Evolutionary conservation across 2,329 filamentous ascomycete genomes (phyloP).

Genomic region (Aspergillus eucalypticola): DNA sequence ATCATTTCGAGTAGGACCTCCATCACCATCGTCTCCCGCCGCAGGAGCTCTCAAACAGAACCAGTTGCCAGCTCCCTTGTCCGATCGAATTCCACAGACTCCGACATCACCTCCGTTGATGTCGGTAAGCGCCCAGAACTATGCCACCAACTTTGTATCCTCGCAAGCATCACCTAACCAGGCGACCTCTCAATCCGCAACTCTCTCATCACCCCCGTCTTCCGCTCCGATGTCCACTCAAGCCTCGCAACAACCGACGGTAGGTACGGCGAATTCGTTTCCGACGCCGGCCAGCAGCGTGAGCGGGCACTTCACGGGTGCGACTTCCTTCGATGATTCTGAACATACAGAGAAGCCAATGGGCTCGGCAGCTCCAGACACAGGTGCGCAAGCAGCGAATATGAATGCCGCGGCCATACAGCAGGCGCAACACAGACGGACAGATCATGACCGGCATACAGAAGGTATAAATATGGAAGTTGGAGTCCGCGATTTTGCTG

Average conservation of each 20-base stretch:
- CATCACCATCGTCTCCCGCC: slow-evolving; percentile 47
- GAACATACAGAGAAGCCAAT: slow-evolving; percentile 38
- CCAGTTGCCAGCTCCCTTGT: slow-evolving; percentile 28
- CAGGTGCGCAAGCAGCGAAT: slow-evolving; percentile 16
- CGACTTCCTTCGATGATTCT: slow-evolving; percentile 35
- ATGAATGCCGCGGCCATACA: slow-evolving; percentile 21
- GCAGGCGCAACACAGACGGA: slow-evolving; percentile 33
- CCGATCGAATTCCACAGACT: slow-evolving; percentile 39
- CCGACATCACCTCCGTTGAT: slow-evolving; percentile 52
- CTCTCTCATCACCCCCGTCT: slow-evolving; percentile 44
- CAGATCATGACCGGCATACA: slow-evolving; percentile 38
- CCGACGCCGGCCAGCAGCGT: slow-evolving; percentile 50
- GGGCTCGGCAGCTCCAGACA: slow-evolving; percentile 24
- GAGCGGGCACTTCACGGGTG: slow-evolving; percentile 35
- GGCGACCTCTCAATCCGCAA: slow-evolving; percentile 43
- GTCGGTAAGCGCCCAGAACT: slow-evolving; percentile 51
- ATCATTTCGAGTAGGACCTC: slow-evolving; percentile 41
- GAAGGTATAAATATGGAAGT: slow-evolving; percentile 18
- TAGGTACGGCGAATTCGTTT: slow-evolving; percentile 45
- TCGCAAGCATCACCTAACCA: slow-evolving; percentile 48
- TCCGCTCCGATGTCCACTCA: slow-evolving; percentile 47
- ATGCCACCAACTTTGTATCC: slow-evolving; percentile 49
- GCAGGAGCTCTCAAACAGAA: slow-evolving; percentile 41
- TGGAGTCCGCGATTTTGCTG: slow-evolving; percentile 25
- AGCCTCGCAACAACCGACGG: slow-evolving; percentile 42